Base-by-base conservation (phyloP, 164 flowering plant genomes). In the Umbilicus rupestris region DNA sequence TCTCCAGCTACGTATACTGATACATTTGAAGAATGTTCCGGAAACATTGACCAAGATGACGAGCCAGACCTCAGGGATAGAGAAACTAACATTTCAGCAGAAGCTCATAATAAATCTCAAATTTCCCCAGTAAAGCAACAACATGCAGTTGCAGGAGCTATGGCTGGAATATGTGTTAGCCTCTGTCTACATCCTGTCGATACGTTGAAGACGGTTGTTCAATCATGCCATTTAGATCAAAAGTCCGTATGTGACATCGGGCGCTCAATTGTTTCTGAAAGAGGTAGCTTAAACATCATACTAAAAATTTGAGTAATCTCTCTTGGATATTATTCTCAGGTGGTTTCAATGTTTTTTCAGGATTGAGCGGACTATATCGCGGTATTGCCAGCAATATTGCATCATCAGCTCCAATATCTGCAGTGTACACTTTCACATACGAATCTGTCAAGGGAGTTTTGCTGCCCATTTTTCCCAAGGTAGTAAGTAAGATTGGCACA, bases 121-220 rank as follows among this genome's bases (percentile, higher is more conserved):
- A 58, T 66, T 72, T 22, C 73, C 46, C 68, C 81, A 79, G 86
- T 85, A 67, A 84, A 83, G 71, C 85, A 85, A 73, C 81, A 85
- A 75, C 96, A 95, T 84, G 99, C 97, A 73, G 76, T 91, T 81
- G 95, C 99, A 3, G 99, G 99, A 66, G 97, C 96, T 69, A 80
- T 89, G 73, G 87, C 97, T 66, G 99, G 97, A 63, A 70, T 81
- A 67, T 83, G 78, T 80, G 99, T 95, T 66, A 95, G 99, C 74
- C 85, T 95, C 60, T 95, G 94, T 76, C 81, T 95, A 35, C 99
- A 95, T 80, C 99, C 99, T 22, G 72, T 91, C 63, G 99, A 95
- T 74, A 95, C 97, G 33, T 65, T 95, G 35, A 95, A 95, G 75
- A 95, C 99, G 70, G 83, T 92, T 26, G 69, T 82, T 74, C 99